These are phyloP conservation scores for Dioszegia aurantiaca DNA, from an alignment of 768 basidiomycete species.

Conservation along the genomic window DNA sequence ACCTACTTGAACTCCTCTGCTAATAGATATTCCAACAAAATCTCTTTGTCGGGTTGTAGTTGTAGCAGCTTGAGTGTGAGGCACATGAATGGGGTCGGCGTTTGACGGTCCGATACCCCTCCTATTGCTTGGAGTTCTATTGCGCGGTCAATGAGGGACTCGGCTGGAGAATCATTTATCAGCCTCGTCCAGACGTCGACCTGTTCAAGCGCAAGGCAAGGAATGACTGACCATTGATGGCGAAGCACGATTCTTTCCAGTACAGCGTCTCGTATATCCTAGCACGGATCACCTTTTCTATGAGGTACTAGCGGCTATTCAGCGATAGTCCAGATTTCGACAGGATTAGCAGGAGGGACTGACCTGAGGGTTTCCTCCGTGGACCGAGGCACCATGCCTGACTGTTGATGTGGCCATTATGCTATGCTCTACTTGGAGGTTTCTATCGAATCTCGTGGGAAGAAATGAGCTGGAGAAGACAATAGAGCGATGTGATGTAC, in stretches of 20 bases:
- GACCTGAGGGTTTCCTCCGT: conserved; percentile 96
- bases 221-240: conserved; percentile 73
- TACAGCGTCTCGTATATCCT: conserved; percentile 90
- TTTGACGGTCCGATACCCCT: conserved; percentile 86
- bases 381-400: conserved; percentile 79
- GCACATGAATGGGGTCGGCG: conserved; percentile 89
- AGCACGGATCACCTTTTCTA: conserved; percentile 93
- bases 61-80: conserved; percentile 90
- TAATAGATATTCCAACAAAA: conserved; percentile 85
- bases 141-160: conserved; percentile 88
- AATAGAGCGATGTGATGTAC: not conserved
- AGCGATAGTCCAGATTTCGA: conserved; percentile 6
- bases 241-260: conserved; percentile 99
- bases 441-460: not conserved
- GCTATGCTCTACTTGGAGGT: not conserved
- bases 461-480: not conserved
- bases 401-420: conserved; percentile 91
- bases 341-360: conserved; percentile 5
- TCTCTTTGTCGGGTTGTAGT: conserved; percentile 97
- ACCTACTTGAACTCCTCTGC: conserved; percentile 98
- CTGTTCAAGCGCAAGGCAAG: too few relatives aligned
- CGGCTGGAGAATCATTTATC: conserved; percentile 64
- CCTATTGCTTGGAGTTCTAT: conserved; percentile 78
- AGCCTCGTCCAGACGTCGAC: too few relatives aligned
- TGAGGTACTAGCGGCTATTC: conserved; percentile 65